Conservation (phyloP, 345 rosid species). For the Hibiscus tridactylites region DNA sequence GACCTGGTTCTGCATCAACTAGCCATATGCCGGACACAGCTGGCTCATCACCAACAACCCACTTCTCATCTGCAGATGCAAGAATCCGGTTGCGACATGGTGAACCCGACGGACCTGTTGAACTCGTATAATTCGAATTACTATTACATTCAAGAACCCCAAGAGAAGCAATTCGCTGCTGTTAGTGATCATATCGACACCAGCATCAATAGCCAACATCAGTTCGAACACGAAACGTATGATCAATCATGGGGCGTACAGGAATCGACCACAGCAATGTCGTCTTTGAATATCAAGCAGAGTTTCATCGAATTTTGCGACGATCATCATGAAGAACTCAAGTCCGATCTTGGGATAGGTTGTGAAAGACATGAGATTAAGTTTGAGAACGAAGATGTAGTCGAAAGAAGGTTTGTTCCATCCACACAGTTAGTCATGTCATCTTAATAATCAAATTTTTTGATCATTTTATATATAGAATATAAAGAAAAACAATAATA, state of each 20-base stretch:
- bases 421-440: conserved; percentile 49
- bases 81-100: conserved; percentile 12
- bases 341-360: conserved; percentile 31
- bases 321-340: conserved; percentile 10
- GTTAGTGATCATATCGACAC: not conserved
- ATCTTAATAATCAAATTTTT: conserved; percentile 24
- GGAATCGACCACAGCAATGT: not conserved
- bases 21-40: conserved; percentile 1
- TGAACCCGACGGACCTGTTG: not conserved
- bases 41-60: too few species aligned
- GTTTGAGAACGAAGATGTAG: conserved; percentile 33
- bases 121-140: not conserved
- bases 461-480: not conserved
- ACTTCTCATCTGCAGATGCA: not conserved
- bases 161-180: not conserved
- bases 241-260: not conserved
- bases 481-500: too few species aligned
- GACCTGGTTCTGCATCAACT: conserved; percentile 12
- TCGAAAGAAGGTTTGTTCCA: conserved; percentile 41
- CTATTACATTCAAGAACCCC: conserved; percentile 10
- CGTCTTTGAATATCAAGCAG: not conserved
- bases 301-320: conserved; percentile 21
- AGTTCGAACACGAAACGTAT: not conserved
- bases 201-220: not conserved
- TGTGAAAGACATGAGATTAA: conserved; percentile 25